Conservation (phyloP, 495 filamentous ascomycete genomes). For the Daldinia vernicosa region DNA sequence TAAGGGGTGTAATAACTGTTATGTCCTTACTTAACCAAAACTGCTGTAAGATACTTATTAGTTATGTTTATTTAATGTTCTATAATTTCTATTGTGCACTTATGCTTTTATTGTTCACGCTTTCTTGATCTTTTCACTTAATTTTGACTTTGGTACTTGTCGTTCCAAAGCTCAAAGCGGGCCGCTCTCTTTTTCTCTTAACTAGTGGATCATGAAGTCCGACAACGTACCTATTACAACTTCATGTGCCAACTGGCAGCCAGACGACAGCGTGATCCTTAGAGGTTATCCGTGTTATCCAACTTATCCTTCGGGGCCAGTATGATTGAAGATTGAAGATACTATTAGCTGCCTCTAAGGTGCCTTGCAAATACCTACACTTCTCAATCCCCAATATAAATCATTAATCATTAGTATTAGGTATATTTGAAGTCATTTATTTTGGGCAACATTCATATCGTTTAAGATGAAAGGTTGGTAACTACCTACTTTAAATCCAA, state of each 20-base stretch:
- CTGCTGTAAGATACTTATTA: too few species aligned
- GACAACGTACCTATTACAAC: too few species aligned
- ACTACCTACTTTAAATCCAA: background rate
- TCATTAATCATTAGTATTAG: background rate
- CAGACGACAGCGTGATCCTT: background rate
- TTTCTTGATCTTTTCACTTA: constrained; percentile 8
- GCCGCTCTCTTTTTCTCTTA: background rate
- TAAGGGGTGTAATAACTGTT: background rate
- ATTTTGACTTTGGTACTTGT: background rate
- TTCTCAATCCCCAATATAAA: background rate
- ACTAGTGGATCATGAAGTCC: background rate
- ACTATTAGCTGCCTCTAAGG: background rate
- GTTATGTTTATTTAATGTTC: too few species aligned
- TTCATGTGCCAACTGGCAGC: background rate
- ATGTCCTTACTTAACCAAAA: background rate
- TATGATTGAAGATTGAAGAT: background rate
- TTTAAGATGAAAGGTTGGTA: constrained; percentile 39
- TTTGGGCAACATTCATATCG: background rate
- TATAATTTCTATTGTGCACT: background rate
- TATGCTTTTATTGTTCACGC: background rate
- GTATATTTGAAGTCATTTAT: background rate
- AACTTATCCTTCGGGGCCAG: background rate
- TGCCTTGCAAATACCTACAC: background rate
- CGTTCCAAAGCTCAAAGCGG: background rate
- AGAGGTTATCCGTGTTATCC: background rate